Evolutionary conservation across 148 eudicot species (phyloP).

Genomic region (Hydrangea macrophylla): DNA sequence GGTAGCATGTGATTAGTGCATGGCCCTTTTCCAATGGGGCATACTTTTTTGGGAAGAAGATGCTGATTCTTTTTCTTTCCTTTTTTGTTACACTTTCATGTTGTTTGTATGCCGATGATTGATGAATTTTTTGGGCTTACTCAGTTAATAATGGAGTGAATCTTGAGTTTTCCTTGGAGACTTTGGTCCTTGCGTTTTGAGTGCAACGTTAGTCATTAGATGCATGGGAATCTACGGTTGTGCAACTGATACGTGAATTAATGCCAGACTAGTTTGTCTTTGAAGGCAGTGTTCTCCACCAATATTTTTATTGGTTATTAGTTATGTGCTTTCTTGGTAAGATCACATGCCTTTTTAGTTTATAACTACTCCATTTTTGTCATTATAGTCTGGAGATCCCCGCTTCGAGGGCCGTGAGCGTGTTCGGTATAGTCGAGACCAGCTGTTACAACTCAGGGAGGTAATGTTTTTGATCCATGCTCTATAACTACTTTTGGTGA

Average conservation of each 20-base stretch:
- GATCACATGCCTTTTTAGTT: background rate
- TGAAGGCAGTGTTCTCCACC: background rate
- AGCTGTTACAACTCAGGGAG: constrained; percentile 80
- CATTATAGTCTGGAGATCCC: constrained; percentile 66
- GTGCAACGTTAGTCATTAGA: too few relatives aligned
- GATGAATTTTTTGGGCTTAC: too few relatives aligned
- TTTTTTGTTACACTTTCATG: background rate
- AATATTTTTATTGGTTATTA: background rate
- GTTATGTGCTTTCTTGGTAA: background rate
- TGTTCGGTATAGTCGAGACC: constrained; percentile 68
- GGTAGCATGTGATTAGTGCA: background rate
- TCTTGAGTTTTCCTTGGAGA: background rate
- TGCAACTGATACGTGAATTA: too few relatives aligned
- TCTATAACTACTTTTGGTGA: background rate
- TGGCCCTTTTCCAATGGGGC: background rate
- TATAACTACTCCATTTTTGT: background rate
- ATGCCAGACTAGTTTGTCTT: background rate
- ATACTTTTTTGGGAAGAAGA: background rate
- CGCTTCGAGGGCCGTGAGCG: constrained; percentile 81
- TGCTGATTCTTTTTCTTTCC: background rate
- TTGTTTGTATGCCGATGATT: too few relatives aligned
- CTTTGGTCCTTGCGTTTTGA: too few relatives aligned
- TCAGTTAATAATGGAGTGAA: too few relatives aligned
- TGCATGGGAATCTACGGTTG: too few relatives aligned
- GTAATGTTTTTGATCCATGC: constrained; percentile 30